These are phyloP conservation scores for Pinus tabuliformis DNA, from an alignment of 75 land plant species.

Conservation along the genomic window DNA sequence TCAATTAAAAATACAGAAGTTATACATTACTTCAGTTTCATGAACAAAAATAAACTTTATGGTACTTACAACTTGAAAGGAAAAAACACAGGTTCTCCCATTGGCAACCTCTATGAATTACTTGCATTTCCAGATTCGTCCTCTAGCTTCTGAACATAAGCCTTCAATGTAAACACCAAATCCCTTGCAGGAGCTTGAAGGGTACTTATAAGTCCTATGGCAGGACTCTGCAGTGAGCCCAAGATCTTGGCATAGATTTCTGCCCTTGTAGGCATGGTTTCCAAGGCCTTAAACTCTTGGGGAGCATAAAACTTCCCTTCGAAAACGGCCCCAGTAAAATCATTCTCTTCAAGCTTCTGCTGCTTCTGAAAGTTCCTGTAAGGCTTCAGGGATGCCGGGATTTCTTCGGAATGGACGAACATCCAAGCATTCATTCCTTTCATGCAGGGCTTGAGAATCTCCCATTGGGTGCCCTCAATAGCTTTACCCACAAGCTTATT, in stretches of 20 bases:
- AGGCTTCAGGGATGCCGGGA: constrained; percentile 83
- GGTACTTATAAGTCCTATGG: constrained; percentile 54
- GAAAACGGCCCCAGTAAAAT: constrained; percentile 86
- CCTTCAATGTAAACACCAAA: constrained; percentile 72
- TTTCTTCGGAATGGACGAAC: constrained; percentile 91
- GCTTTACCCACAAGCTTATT: constrained; percentile 88
- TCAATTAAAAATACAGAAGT: too few relatives aligned
- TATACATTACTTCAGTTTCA: too few relatives aligned
- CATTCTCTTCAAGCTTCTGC: constrained; percentile 75
- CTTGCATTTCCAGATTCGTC: constrained; percentile 19
- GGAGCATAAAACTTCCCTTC: constrained; percentile 88
- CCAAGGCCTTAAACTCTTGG: constrained; percentile 72
- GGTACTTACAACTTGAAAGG: too few relatives aligned
- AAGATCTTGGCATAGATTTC: constrained; percentile 76
- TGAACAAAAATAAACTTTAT: too few relatives aligned
- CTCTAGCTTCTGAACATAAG: constrained; percentile 94
- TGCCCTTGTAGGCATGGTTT: constrained; percentile 84
- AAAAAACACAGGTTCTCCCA: too few relatives aligned
- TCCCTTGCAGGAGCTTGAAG: constrained; percentile 93
- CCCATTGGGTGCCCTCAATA: constrained; percentile 89
- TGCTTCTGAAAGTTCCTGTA: constrained; percentile 88
- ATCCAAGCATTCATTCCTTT: constrained; percentile 93
- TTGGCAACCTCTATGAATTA: too few relatives aligned
- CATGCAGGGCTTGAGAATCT: constrained; percentile 66
- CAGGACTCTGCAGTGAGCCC: constrained; percentile 68